A percentile compares a stretch with the other conserved stretches of the same genome.
Evolutionary conservation across 2,329 filamentous ascomycete genomes (phyloP).

Genomic region (Aspergillus tubingensis): DNA sequence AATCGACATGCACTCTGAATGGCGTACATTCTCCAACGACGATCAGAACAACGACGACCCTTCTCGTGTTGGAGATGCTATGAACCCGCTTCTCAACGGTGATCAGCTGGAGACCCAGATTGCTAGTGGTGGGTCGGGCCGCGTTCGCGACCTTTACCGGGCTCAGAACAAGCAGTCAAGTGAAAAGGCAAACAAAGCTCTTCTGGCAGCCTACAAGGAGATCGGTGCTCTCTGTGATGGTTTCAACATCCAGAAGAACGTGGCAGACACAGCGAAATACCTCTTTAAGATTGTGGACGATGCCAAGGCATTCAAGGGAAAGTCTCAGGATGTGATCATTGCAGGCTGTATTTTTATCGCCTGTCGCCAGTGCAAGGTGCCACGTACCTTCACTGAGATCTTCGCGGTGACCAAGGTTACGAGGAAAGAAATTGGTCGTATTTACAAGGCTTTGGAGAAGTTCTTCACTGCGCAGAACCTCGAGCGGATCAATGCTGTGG

Average conservation of each 20-base stretch:
- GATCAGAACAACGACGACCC: slow-evolving; percentile 96
- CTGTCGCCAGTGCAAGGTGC: slow-evolving; percentile 83
- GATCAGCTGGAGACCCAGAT: slow-evolving; percentile 88
- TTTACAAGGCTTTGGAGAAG: slow-evolving; percentile 89
- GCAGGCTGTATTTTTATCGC: slow-evolving; percentile 97
- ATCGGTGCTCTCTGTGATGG: slow-evolving; percentile 86
- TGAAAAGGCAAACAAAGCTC: slow-evolving; percentile 79
- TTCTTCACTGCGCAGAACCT: slow-evolving; percentile 77
- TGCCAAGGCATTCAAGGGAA: slow-evolving; percentile 90
- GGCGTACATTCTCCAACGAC: slow-evolving; percentile 98
- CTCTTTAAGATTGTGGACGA: slow-evolving; percentile 95
- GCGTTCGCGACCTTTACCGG: slow-evolving; percentile 74
- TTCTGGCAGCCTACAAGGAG: slow-evolving; percentile 82
- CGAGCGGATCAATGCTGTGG: slow-evolving; percentile 54
- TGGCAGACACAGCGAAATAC: slow-evolving; percentile 88
- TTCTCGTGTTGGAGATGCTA: slow-evolving; percentile 93
- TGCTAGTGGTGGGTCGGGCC: slow-evolving; percentile 73
- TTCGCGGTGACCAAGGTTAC: slow-evolving; percentile 89
- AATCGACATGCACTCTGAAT: slow-evolving; percentile 95
- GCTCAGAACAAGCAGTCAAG: slow-evolving; percentile 79
- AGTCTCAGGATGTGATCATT: slow-evolving; percentile 89
- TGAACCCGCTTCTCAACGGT: slow-evolving; percentile 85
- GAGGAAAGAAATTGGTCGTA: slow-evolving; percentile 95
- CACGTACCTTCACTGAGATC: slow-evolving; percentile 91
- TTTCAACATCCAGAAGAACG: slow-evolving; percentile 76